These are phyloP conservation scores for Phytophthora uliginosa DNA, from an alignment of 352 stramenopile species.

Conservation along the genomic window DNA sequence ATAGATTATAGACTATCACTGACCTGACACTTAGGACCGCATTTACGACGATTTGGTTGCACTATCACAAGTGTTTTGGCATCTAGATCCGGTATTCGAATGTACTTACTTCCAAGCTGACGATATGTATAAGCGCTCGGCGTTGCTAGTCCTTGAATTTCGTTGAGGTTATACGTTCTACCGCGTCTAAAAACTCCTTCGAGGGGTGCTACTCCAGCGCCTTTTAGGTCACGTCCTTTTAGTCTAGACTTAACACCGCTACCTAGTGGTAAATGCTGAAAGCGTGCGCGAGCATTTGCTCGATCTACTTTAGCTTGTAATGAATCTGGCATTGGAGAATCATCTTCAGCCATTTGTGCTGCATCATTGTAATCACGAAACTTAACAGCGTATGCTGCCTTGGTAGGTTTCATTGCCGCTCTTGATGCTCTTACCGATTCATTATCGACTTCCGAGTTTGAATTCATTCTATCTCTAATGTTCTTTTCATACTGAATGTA, in stretches of 20 bases:
- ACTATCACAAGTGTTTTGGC: no score
- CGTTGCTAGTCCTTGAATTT: not conserved
- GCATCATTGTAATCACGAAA: no score
- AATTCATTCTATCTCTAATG: not conserved
- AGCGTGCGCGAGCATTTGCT: not conserved
- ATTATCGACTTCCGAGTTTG: not conserved
- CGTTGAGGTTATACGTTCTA: constrained; percentile 25
- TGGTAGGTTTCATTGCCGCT: no score
- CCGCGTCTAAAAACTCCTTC: constrained; percentile 12
- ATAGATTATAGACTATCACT: not conserved
- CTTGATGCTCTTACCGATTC: not conserved
- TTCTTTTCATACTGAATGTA: not conserved
- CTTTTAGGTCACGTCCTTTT: not conserved
- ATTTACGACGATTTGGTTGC: constrained; percentile 20
- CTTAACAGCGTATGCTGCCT: no score
- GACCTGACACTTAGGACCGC: constrained; percentile 11
- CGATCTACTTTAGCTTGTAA: not conserved
- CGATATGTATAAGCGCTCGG: no score
- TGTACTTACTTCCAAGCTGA: no score
- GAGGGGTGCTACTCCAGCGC: not conserved
- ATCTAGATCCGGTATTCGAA: no score
- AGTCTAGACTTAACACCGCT: not conserved
- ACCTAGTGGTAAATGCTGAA: not conserved
- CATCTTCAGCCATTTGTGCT: no score
- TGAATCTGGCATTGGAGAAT: no score